These are phyloP conservation scores for Penicillium sp. DNA, from an alignment of 2,329 filamentous ascomycete species.

Conservation along the genomic window DNA sequence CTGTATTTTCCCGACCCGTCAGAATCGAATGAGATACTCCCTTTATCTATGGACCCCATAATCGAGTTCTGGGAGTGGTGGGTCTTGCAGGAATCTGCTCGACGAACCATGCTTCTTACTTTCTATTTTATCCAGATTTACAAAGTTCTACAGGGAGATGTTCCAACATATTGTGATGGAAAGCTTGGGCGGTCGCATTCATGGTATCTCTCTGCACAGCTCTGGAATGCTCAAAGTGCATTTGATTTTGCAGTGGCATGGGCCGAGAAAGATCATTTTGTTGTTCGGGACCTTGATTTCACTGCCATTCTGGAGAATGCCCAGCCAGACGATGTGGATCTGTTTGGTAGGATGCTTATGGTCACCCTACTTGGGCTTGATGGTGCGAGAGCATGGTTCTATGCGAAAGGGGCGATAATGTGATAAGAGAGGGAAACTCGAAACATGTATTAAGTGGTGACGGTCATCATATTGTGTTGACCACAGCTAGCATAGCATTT, in stretches of 20 bases:
- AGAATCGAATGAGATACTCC: constrained; percentile 13
- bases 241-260: constrained; percentile 37
- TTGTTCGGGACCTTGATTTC: constrained; percentile 34
- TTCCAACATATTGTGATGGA: constrained; percentile 29
- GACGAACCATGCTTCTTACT: constrained; percentile 56
- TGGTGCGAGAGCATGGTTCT: constrained; percentile 32
- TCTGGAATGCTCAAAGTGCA: constrained; percentile 34
- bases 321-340: constrained; percentile 33
- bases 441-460: background rate
- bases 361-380: constrained; percentile 34
- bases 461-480: background rate
- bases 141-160: constrained; percentile 27
- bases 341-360: constrained; percentile 35
- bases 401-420: constrained; percentile 23
- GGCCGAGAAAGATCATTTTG: constrained; percentile 32
- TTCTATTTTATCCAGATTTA: constrained; percentile 49
- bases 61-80: constrained; percentile 56
- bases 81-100: constrained; percentile 58
- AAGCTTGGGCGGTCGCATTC: constrained; percentile 33
- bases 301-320: constrained; percentile 24
- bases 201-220: constrained; percentile 36
- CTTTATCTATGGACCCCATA: constrained; percentile 46
- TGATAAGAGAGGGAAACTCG: background rate
- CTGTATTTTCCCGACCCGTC: constrained; percentile 26
- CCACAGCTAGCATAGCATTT: background rate